Base-by-base conservation (phyloP, 1,139 yeast species). In the Geotrichum bryndzae region DNA sequence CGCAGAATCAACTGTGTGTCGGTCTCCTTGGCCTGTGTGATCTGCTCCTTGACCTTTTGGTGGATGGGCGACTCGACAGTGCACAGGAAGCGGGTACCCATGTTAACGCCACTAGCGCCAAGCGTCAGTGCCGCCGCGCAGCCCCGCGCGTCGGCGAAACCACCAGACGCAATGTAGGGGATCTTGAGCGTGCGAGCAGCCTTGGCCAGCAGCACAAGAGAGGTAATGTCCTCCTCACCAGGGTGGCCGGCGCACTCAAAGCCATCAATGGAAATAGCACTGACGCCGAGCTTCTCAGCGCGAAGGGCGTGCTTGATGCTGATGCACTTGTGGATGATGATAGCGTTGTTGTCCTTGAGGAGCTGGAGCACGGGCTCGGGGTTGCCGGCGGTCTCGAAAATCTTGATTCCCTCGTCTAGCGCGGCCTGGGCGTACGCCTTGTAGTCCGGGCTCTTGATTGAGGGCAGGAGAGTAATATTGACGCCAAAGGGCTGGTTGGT, bases 191-290 rank as follows among this genome's bases (percentile, higher is more conserved):
- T 69, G 59, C 69, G 71, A 10, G 70, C 68, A 18, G 73, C 71
- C 51, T 71, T 65, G 33, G 74, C 69, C 33, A 74, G 68, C 46
- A 74, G 67, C 31, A 74, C 66, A 61, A 74, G 63, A 23, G 72
- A 67, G 38, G 73, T 65, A 35, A 74, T 63, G 54, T 71, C 77
- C 64, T 73, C 73, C 64, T 74, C 77, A 29, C 77, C 77, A 22
- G 77, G 77, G 60, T 74, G 77, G 27, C 77, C 77, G 7, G 77
- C 77, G 57, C 77, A 74, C 62, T 72, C 77, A 58, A 71, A 71
- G 8, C 77, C 77, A 59, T 74, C 77, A 46, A 74, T 74, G 46
- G 74, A 69, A 52, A 74, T 66, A 48, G 75, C 75, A 41, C 72
- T 73, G 29, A 72, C 77, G 10, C 77, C 77, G 23, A 72, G 66